These are phyloP conservation scores for Claviceps sp. DNA, from an alignment of 2,329 filamentous ascomycete species.

Conservation along the genomic window DNA sequence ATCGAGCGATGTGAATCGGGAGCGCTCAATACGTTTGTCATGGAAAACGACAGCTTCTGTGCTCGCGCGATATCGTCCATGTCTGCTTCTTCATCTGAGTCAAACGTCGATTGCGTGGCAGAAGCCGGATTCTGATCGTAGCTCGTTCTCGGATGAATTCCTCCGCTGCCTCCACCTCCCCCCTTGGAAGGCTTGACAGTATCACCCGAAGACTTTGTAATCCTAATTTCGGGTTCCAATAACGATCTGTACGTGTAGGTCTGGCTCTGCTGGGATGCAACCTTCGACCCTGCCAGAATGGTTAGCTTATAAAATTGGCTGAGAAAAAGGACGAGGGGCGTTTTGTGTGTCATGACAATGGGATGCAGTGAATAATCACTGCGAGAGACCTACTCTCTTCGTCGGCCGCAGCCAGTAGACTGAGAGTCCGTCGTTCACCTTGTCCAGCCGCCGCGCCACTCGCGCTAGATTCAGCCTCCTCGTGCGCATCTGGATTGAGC, in stretches of 20 bases:
- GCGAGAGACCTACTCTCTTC: slow-evolving; percentile 53
- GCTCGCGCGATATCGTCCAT: slow-evolving; percentile 75
- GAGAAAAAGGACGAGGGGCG: background rate
- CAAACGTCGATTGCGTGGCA: slow-evolving; percentile 44
- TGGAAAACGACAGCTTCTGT: slow-evolving; percentile 68
- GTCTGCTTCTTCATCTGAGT: slow-evolving; percentile 78
- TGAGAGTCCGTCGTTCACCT: slow-evolving; percentile 34
- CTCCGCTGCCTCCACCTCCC: slow-evolving; percentile 17
- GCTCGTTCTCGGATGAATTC: slow-evolving; percentile 69
- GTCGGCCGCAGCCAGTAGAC: slow-evolving; percentile 59
- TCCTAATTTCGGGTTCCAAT: slow-evolving; percentile 52
- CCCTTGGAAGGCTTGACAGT: slow-evolving; percentile 40
- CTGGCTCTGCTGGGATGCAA: slow-evolving; percentile 33
- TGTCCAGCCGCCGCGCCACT: slow-evolving; percentile 18
- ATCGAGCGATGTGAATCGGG: slow-evolving; percentile 69
- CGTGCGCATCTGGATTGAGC: slow-evolving; percentile 26
- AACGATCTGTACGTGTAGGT: slow-evolving; percentile 48
- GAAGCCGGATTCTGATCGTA: slow-evolving; percentile 59
- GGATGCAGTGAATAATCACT: no score
- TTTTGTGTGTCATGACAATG: no score
- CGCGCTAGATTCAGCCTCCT: slow-evolving; percentile 22
- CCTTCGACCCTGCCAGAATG: slow-evolving; percentile 31
- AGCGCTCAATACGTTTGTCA: slow-evolving; percentile 66
- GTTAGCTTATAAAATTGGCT: background rate
- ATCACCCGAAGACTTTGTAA: slow-evolving; percentile 50